A percentile compares a stretch with the other conserved stretches of the same genome.
Evolutionary conservation across 2,329 filamentous ascomycete genomes (phyloP).

Genomic region (Zasmidium citrigriseum): DNA sequence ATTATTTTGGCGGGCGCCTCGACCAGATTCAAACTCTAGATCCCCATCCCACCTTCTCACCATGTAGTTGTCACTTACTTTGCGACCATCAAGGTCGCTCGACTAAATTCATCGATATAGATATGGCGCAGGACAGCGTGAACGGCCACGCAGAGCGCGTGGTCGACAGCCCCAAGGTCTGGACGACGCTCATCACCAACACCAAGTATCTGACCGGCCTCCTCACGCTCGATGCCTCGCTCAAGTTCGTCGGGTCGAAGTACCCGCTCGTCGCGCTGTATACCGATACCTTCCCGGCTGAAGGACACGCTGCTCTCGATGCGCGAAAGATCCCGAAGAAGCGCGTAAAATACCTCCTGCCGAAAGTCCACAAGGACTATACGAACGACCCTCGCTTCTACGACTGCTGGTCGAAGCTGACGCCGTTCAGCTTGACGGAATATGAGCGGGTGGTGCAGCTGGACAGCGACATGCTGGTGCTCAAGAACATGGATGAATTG

Average conservation of each 20-base stretch:
- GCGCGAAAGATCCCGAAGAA: conserved; percentile 69
- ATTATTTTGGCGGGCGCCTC: too few relatives aligned
- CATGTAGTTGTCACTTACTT: conserved; percentile 12
- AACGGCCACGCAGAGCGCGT: conserved; percentile 31
- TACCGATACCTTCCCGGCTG: conserved; percentile 71
- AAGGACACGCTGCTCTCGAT: conserved; percentile 69
- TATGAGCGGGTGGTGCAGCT: conserved; percentile 81
- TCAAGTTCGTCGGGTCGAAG: conserved; percentile 63
- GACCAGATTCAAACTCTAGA: background rate
- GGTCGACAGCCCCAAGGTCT: conserved; percentile 59
- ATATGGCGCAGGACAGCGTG: conserved; percentile 11
- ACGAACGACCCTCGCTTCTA: conserved; percentile 79
- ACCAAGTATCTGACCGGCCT: conserved; percentile 78
- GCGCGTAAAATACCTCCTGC: conserved; percentile 71
- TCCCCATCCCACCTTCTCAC: background rate
- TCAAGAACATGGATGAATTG: conserved; percentile 86
- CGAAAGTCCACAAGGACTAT: conserved; percentile 66
- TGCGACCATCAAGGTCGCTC: conserved; percentile 15
- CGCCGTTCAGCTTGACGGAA: conserved; percentile 72
- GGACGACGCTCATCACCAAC: conserved; percentile 87
- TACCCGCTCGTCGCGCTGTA: conserved; percentile 84
- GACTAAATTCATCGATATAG: background rate
- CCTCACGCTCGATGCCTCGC: conserved; percentile 76
- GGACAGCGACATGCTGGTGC: conserved; percentile 84
- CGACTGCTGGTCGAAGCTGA: conserved; percentile 87